Evolutionary conservation across 495 filamentous ascomycete species (phyloP), one percentile per base, ranked within the genome.

Genomic region (Paragyromitra xinjiangensis): DNA sequence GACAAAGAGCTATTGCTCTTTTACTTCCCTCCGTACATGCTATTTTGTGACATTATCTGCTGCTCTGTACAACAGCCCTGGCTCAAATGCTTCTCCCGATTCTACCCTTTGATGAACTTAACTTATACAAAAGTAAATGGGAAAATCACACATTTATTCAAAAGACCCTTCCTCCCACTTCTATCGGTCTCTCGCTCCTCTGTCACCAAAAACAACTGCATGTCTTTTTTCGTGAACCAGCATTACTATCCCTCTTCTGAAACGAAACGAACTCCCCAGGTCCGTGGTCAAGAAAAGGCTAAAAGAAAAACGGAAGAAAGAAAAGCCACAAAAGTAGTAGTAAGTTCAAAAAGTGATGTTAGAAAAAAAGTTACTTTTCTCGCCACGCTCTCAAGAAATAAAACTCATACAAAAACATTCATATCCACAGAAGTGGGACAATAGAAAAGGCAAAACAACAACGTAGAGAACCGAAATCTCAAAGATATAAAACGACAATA

Each of bases 321-420:
- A 51, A 64, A 45, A 65, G 42, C n/a, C 56, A 75, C 29, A 51
- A 39, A 39, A 59, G 56, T 50, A 40, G 37, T 44, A 34, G 39
- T 37, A 75, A 75, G 34, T 39, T 64, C 73, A 62, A 64, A 34
- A 73, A 45, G 42, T 61, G 68, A 73, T 73, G 56, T 67, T 59
- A 65, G 50, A 34, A 45, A 65, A 66, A 66, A 58, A 50, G 51
- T 22, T 64, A 61, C 66, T 55, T 76, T 74, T 75, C 59, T 44
- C 42, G 51, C 53, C 71, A 58, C 53, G 61, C 69, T 73, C 70
- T 71, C 42, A 62, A 64, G 19, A 40, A 70, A 61, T 42, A 22
- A 62, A 64, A 44, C 59, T 59, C 73, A 69, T 69, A 58, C 58
- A 71, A 42, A 39, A 78, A 6, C 48, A n/a, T 26, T 37, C 56